Base-by-base conservation (phyloP, 1,284 basidiomycete genomes). In the Volvariella surrecta region DNA sequence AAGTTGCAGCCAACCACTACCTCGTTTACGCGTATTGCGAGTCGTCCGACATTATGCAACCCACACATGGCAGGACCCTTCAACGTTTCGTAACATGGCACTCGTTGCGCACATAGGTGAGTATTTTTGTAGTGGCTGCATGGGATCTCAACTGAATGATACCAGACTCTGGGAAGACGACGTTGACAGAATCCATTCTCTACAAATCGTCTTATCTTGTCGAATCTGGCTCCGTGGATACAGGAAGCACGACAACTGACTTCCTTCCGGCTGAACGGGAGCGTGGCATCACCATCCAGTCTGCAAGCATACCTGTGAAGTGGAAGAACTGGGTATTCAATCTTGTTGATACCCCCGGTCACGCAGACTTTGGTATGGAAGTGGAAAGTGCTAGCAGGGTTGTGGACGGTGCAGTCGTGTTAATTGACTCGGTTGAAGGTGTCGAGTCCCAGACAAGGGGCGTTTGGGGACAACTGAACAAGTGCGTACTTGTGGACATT, bases 351-450 rank as follows among this genome's bases (percentile, higher is more conserved):
- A 94, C 90, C 3, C 90, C 90, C 4, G 90, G 90, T 13, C 90
- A 94, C 60, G 89, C 89, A 4, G 90, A 94, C 60, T 94, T 94
- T 63, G 90, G 89, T 2, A 92, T 94, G 84, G 90, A 94, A 55
- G 91, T 94, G 8, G 91, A 93, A 60, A 86, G 89, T 52, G 89
- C 90, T 10, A 89, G 90, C 54, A 77, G 90, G 13, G 85, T 94
- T 7, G 80, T 92, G 1, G 90, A 94, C 54, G 91, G 91, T 46
- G 88, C 89, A 3, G 80, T 94, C 11, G 84, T 94, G 13, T 64
- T 94, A 15, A 78, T 94, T 30, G 90, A 94, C 59, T 86, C 88
- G 0, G 90, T 94, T 0, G 91, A 93, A 62, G 90, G 90, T 3
- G 90, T 93, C 1, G 90, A 94, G 60, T 77, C 87, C 3, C 90